These are phyloP conservation scores for Trypanosoma conorhini DNA, from an alignment of 208 protist species.

Conservation along the genomic window DNA sequence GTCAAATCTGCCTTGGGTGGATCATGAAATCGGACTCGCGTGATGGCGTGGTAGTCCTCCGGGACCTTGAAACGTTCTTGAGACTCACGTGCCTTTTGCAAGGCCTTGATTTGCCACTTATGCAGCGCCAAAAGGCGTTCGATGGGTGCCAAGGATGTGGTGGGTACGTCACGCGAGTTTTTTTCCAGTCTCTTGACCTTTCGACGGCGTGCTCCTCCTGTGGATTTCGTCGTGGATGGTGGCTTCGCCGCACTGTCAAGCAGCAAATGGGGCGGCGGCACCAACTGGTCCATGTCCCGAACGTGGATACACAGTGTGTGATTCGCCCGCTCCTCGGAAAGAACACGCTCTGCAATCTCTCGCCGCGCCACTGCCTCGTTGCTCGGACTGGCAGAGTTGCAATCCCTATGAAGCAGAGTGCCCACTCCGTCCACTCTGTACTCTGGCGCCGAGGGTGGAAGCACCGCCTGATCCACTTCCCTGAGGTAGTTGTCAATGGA, in stretches of 20 bases:
- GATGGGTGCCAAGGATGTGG: conserved; percentile 26
- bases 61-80: conserved; percentile 49
- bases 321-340: conserved; percentile 67
- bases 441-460: neutral
- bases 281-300: conserved; percentile 79
- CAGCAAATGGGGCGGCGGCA: conserved; percentile 65
- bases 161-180: neutral
- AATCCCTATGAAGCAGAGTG: neutral
- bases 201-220: neutral
- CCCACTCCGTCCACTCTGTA: neutral
- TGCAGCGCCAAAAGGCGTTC: conserved; percentile 65
- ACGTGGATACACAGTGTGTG: conserved; percentile 79
- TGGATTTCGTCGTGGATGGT: neutral
- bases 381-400: neutral
- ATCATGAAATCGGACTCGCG: conserved; percentile 66
- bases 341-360: conserved; percentile 50
- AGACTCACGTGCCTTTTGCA: conserved; percentile 34
- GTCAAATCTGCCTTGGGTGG: conserved; percentile 51
- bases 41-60: conserved; percentile 72
- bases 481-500: conserved; percentile 57
- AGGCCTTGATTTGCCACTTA: conserved; percentile 55
- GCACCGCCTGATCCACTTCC: conserved; percentile 50
- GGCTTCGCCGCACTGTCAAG: neutral
- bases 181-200: neutral
- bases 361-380: conserved; percentile 7